phyloP scores from a whole-genome alignment of 208 protist species.

The Leishmania amazonensis region DNA sequence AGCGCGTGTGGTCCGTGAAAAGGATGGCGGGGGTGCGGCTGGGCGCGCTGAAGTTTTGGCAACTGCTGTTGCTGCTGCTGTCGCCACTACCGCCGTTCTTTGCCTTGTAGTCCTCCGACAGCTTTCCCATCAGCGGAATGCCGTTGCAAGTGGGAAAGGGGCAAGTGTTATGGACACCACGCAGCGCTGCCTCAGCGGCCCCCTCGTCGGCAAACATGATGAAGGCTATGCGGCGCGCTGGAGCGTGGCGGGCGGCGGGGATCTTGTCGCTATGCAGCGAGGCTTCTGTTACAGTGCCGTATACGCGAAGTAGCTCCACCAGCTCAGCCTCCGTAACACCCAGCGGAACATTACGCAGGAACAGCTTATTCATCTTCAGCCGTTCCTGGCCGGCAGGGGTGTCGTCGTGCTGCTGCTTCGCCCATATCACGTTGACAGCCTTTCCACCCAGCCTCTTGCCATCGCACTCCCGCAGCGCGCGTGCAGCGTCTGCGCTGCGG shows the following conservation, averaged over 20 bases:
- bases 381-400: conserved; percentile 34
- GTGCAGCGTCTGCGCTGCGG: conserved; percentile 16
- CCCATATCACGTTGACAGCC: conserved; percentile 36
- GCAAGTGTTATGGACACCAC: conserved; percentile 40
- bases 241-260: background rate
- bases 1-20: background rate
- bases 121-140: conserved; percentile 54
- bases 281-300: conserved; percentile 31
- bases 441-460: conserved; percentile 15
- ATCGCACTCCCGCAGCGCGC: conserved; percentile 23
- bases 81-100: conserved; percentile 1
- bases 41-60: background rate
- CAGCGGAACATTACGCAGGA: conserved; percentile 53
- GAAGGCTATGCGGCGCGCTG: conserved; percentile 49
- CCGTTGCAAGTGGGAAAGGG: conserved; percentile 41
- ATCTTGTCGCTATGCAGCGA: conserved; percentile 37
- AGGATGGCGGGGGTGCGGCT: background rate
- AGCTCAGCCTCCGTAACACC: conserved; percentile 31
- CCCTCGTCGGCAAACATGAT: conserved; percentile 40
- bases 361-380: conserved; percentile 50
- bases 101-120: conserved; percentile 31
- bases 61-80: conserved; percentile 9
- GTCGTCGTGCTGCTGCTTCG: conserved; percentile 42
- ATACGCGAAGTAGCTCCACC: conserved; percentile 9
- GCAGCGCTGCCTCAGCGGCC: conserved; percentile 35